phyloP scores from a whole-genome alignment of 2,329 filamentous ascomycete species.

The Talaromyces atroroseus region DNA sequence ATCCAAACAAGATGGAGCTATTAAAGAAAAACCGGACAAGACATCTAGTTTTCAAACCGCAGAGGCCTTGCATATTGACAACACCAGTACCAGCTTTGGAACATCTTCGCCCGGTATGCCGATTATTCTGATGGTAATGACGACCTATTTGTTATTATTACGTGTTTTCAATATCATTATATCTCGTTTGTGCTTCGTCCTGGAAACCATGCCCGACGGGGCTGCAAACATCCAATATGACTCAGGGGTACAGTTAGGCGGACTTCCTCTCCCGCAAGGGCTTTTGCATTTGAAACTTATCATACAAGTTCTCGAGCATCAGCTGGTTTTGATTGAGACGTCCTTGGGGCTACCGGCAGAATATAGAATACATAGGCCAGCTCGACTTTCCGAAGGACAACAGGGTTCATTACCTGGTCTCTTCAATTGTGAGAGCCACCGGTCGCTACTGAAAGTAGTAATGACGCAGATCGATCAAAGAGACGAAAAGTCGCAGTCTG shows the following conservation, averaged over 20 bases:
- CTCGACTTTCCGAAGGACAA: neutral
- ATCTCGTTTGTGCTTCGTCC: neutral
- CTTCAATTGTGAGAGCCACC: neutral
- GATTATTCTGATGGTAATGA: conserved; percentile 5
- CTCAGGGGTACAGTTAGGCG: conserved; percentile 2
- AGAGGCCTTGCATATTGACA: neutral
- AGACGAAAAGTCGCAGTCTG: neutral
- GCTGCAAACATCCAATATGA: neutral
- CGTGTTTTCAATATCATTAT: conserved; percentile 3
- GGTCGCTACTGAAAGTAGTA: neutral
- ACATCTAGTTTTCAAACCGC: neutral
- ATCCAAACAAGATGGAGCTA: neutral
- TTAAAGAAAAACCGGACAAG: neutral
- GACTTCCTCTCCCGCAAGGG: conserved; percentile 1
- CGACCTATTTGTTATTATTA: conserved; percentile 3
- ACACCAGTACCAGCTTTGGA: neutral
- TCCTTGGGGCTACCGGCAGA: conserved; percentile 8
- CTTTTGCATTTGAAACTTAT: conserved; percentile 13
- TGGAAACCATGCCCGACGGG: neutral
- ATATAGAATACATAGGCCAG: neutral
- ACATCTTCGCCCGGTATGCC: neutral
- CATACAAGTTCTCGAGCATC: conserved; percentile 14
- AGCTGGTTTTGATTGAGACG: conserved; percentile 9
- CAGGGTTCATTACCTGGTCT: neutral
- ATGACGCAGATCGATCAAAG: neutral